These are phyloP conservation scores for Fallopia convolvulus DNA, from an alignment of 148 eudicot species.

Conservation along the genomic window DNA sequence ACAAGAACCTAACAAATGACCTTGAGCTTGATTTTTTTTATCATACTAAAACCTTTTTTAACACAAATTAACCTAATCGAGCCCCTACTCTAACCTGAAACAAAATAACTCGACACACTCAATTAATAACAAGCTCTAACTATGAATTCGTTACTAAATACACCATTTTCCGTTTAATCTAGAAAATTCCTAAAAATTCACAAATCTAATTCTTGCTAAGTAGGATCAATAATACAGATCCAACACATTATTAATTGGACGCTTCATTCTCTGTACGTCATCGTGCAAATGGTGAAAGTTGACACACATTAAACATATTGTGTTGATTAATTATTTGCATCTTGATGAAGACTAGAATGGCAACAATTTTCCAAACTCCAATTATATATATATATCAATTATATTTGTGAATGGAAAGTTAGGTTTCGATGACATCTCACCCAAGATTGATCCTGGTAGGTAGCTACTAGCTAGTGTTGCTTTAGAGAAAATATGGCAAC, in stretches of 20 bases:
- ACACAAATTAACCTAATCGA: too few species aligned
- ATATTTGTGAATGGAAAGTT: not conserved
- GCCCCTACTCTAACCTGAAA: too few species aligned
- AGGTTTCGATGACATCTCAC: not conserved
- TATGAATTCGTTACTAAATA: too few species aligned
- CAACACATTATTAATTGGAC: not conserved
- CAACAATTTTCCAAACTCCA: not conserved
- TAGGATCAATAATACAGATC: not conserved
- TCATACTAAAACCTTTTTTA: too few species aligned
- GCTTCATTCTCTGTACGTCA: not conserved
- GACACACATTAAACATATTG: not conserved
- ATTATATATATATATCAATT: not conserved
- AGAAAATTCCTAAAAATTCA: not conserved
- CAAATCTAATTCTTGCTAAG: not conserved
- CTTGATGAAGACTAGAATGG: not conserved
- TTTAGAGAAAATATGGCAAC: not conserved
- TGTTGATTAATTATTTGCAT: not conserved
- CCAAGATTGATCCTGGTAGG: constrained; percentile 2
- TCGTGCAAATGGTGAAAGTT: not conserved
- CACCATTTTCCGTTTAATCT: not conserved
- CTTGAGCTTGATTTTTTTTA: too few species aligned
- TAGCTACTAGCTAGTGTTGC: not conserved
- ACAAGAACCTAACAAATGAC: too few species aligned
- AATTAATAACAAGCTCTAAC: too few species aligned
- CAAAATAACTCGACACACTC: too few species aligned